Evolutionary conservation across 2,329 filamentous ascomycete species (phyloP).

Genomic region (Alternaria sp.): DNA sequence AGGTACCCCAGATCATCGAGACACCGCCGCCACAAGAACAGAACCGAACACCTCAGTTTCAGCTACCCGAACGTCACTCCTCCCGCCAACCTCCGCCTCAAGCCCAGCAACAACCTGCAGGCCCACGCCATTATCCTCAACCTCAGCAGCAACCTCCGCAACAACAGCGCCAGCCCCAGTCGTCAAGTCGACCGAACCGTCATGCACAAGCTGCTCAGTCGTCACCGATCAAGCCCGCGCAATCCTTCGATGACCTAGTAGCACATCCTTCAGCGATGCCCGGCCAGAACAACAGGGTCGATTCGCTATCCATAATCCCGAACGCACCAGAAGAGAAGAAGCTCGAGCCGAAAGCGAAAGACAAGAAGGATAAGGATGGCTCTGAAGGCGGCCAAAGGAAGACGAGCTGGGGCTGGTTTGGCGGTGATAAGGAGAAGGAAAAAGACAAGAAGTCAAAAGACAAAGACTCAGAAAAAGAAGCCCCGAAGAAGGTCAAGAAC

Average conservation of each 20-base stretch:
- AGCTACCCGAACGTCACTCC: slow-evolving; percentile 60
- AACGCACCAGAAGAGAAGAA: slow-evolving; percentile 75
- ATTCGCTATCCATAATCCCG: slow-evolving; percentile 80
- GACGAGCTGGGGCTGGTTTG: slow-evolving; percentile 83
- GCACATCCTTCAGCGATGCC: slow-evolving; percentile 72
- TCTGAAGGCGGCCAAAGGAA: slow-evolving; percentile 70
- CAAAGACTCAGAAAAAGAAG: slow-evolving; percentile 48
- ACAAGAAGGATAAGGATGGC: slow-evolving; percentile 75
- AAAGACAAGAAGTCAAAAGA: slow-evolving; percentile 67
- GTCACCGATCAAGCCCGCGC: slow-evolving; percentile 50
- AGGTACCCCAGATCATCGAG: slow-evolving; percentile 68
- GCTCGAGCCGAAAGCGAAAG: slow-evolving; percentile 71
- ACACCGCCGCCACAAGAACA: slow-evolving; percentile 57
- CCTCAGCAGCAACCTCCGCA: slow-evolving; percentile 8
- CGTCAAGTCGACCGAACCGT: slow-evolving; percentile 31
- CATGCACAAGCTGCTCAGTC: slow-evolving; percentile 39
- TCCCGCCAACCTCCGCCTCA: slow-evolving; percentile 49
- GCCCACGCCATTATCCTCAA: slow-evolving; percentile 21
- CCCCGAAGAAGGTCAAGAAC: slow-evolving; percentile 57
- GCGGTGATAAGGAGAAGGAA: slow-evolving; percentile 69
- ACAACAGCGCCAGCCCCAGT: slow-evolving; percentile 30
- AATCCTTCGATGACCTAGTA: slow-evolving; percentile 69
- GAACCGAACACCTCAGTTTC: slow-evolving; percentile 38
- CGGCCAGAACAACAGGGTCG: slow-evolving; percentile 71
- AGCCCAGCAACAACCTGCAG: slow-evolving; percentile 18